Evolutionary conservation across 2,329 filamentous ascomycete species (phyloP), one percentile per base, ranked within the genome.

Genomic region (Coniochaeta hoffmannii): DNA sequence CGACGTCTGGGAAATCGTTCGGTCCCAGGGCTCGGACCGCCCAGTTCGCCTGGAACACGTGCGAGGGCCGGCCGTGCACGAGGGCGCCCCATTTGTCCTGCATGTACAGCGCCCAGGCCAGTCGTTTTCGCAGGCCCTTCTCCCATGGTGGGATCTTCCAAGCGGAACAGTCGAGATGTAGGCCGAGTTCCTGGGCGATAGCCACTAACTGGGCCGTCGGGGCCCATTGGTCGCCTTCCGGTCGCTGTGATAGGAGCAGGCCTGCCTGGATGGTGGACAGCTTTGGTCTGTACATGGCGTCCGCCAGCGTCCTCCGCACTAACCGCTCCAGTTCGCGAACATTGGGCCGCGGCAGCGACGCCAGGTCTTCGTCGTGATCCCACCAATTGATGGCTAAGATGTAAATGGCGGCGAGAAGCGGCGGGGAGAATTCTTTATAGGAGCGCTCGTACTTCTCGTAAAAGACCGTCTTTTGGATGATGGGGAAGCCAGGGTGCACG

Each of bases 81-180:
- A 96, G 76, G 1, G 90, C 86, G 15, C 88, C 89, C 91, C 91
- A 96, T 70, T 81, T 71, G 61, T 97, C 92, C 71, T 96, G 90
- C 87, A 95, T 93, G 68, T 94, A 96, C 53, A 96, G 71, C 2
- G 89, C 91, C 91, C 92, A 96, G 1, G 90, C 90, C 41, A 96
- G 80, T 51, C 92, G 83, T 68, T 93, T 94, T 58, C 92, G 81
- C 57, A 96, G 70, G 0, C 90, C 88, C 62, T 88, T 87, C 69
- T 96, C 91, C 90, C 91, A 96, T 0, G 80, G 79, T 28, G 91
- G 89, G 54, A 96, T 93, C 59, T 89, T 89, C 92, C 92, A 96
- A 53, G 78, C 77, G 5, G 87, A 83, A 72, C 90, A 96, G 70
- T 96, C 90, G 38, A 96, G 83, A 68, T 97, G 91, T 36, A 97